Conservation (phyloP, 179 eudicot genomes). For the Silene vulgaris region DNA sequence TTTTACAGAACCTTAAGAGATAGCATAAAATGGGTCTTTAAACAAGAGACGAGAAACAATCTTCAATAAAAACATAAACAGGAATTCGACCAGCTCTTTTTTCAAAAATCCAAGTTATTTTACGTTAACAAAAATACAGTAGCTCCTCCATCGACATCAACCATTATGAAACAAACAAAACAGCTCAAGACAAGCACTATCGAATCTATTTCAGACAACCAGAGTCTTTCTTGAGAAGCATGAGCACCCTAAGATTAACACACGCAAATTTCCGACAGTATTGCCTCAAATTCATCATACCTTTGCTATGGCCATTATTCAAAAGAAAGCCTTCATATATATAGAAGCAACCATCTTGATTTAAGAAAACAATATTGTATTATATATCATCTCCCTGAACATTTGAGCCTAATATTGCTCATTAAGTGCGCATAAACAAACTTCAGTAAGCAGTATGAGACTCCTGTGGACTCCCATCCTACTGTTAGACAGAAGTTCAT, state of each 20-base stretch:
- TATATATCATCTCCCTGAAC: not conserved
- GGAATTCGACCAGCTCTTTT: not conserved
- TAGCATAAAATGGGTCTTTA: not conserved
- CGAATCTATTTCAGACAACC: too few relatives aligned
- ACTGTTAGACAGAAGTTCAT: not conserved
- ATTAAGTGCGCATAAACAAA: not conserved
- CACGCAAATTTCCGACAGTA: not conserved
- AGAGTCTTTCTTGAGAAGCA: not conserved
- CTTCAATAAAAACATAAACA: not conserved
- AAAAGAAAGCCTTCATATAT: not conserved
- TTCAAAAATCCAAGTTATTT: not conserved
- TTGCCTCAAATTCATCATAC: not conserved
- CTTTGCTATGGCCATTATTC: not conserved
- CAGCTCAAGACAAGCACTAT: not conserved
- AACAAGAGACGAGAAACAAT: not conserved
- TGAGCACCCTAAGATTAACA: too few relatives aligned
- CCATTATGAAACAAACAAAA: not conserved
- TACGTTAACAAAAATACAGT: too few relatives aligned
- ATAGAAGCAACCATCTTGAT: not conserved
- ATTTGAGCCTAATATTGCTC: not conserved
- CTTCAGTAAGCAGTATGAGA: not conserved
- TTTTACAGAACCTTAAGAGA: not conserved
- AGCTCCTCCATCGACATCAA: too few relatives aligned
- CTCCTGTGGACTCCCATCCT: not conserved
- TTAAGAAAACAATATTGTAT: not conserved